Base-by-base conservation (phyloP, 1,139 yeast species). In the Blastobotrys capitulatus region DNA sequence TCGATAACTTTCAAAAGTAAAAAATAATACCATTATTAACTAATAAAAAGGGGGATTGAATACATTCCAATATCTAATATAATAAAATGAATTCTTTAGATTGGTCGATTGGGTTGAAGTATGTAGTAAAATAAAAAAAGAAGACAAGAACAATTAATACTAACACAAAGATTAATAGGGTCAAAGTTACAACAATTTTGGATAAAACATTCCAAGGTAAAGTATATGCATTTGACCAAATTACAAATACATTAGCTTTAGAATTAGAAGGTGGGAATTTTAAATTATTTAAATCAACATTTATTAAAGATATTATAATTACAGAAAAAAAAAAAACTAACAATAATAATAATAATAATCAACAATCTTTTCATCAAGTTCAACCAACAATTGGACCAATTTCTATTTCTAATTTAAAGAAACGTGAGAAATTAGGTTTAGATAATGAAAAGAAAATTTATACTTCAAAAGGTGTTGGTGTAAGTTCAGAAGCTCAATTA, bases 161-260 rank as follows among this genome's bases (percentile, higher is more conserved):
- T 47, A 50, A 42, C 49, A n/a, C 10, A 32, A 19, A 3, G 20
- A n/a, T n/a, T n/a, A n/a, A 4, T 38, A 82, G 82, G 60, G 86
- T 86, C 52, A 77, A 73, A 60, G 73, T 84, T 46, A 76, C 78
- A 7, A 84, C 86, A 43, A 69, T 77, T 10, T 69, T 81, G 45
- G 89, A 83, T 60, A 75, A 76, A 42, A 70, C 72, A 10, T 72
- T 80, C 49, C 71, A 72, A 12, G 95, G 94, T 1, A 70, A 75
- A 38, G 75, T 86, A 34, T 83, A 80, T 63, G 76, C 88, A 8
- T 82, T 77, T 63, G 79, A 74, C 53, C 71, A 76, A 2, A 60
- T 68, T 9, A 68, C 74, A 27, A 66, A 66, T 54, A 72, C 76
- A 3, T 54, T 75, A n/a, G 67, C 75, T 6, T 50, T 69, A 29